Conservation (phyloP, 2,329 filamentous ascomycete species). For the Blastomyces silverae region DNA sequence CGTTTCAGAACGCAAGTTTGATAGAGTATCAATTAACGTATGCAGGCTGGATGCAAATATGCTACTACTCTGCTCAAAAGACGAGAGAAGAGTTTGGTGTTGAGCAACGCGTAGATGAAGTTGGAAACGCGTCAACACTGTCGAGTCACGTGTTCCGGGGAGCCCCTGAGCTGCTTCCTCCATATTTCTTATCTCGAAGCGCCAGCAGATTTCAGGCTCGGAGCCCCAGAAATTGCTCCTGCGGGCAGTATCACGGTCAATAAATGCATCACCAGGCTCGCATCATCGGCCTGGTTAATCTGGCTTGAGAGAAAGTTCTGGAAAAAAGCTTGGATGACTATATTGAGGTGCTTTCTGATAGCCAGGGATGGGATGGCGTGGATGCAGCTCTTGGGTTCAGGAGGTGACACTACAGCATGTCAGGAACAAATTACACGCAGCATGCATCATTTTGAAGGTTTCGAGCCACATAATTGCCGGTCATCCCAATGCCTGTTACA, state of each 20-base stretch:
- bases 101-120: too few species aligned
- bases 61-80: neutral
- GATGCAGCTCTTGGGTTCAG: neutral
- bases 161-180: too few species aligned
- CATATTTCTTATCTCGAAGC: too few species aligned
- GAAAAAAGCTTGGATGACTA: neutral
- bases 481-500: neutral
- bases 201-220: too few species aligned
- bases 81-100: too few species aligned
- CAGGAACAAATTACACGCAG: neutral
- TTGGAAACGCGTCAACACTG: too few species aligned
- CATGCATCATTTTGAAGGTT: too few species aligned
- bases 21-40: neutral
- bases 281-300: neutral
- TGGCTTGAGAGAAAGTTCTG: neutral
- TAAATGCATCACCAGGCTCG: neutral
- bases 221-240: neutral
- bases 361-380: too few species aligned
- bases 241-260: neutral
- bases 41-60: neutral
- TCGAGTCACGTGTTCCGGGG: too few species aligned
- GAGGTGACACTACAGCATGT: neutral
- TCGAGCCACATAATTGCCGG: too few species aligned
- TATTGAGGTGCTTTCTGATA: neutral
- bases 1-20: neutral